Conservation (phyloP, 2,329 filamentous ascomycete species). For the Fonsecaea multimorphosa region DNA sequence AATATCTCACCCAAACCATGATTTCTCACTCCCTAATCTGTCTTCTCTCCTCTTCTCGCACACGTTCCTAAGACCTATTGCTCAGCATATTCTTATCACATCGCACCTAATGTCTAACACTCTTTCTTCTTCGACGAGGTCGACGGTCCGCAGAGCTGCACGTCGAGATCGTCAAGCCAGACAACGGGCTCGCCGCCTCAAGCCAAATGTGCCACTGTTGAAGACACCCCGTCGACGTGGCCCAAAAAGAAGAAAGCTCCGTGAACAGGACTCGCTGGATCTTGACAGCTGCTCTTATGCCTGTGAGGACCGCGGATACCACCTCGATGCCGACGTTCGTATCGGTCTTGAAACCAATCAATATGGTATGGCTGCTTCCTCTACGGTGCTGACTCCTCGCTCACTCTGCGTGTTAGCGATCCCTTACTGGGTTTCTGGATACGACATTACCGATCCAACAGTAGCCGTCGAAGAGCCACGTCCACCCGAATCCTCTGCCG, state of each 20-base stretch:
- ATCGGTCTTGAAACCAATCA: neutral
- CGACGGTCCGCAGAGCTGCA: neutral
- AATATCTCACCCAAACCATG: neutral
- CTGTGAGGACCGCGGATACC: slow-evolving; percentile 28
- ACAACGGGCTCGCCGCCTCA: neutral
- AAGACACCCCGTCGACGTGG: slow-evolving; percentile 3
- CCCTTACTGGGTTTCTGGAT: neutral
- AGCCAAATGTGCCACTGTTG: neutral
- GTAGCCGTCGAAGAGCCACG: neutral
- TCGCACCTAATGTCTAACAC: slow-evolving; percentile 9
- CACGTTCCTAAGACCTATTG: neutral
- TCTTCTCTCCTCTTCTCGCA: neutral
- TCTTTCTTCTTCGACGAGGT: neutral
- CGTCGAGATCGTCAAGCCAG: slow-evolving; percentile 10
- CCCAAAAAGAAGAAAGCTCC: slow-evolving; percentile 19
- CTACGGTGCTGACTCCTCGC: neutral
- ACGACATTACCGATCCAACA: slow-evolving; percentile 13
- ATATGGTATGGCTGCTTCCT: neutral
- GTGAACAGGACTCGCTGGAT: slow-evolving; percentile 23
- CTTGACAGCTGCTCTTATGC: slow-evolving; percentile 25
- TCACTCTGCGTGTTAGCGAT: neutral
- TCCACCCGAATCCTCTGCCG: neutral
- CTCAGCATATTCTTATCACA: slow-evolving; percentile 4
- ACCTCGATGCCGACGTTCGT: slow-evolving; percentile 30
- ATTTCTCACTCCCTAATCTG: neutral